These are phyloP conservation scores for Cerrena zonata DNA, from an alignment of 1,284 basidiomycete species.

Conservation along the genomic window DNA sequence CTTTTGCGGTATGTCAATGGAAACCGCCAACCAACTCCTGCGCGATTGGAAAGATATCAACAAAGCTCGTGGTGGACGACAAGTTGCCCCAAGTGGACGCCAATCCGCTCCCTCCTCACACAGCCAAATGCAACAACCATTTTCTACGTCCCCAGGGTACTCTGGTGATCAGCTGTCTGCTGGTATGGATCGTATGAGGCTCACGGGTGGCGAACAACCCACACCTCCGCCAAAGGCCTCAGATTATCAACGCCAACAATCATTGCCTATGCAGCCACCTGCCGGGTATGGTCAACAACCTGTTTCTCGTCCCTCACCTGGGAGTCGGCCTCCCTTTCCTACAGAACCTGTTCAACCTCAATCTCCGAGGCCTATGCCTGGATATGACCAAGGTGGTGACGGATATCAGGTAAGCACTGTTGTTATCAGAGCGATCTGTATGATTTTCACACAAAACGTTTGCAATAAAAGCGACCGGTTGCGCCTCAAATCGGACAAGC, in stretches of 20 bases:
- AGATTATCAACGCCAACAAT: slow-evolving; percentile 20
- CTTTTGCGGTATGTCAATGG: slow-evolving; percentile 99
- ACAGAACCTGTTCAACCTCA: slow-evolving; percentile 21
- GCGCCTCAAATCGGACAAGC: slow-evolving; percentile 20
- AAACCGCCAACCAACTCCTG: slow-evolving; percentile 91
- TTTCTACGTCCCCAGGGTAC: slow-evolving; percentile 17
- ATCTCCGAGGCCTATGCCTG: neutral
- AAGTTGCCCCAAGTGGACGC: slow-evolving; percentile 11
- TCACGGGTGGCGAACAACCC: slow-evolving; percentile 29
- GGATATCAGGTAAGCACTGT: neutral
- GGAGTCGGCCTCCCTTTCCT: slow-evolving; percentile 22
- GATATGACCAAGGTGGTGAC: neutral
- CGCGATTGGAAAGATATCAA: slow-evolving; percentile 86
- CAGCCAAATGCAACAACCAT: slow-evolving; percentile 18
- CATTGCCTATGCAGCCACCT: slow-evolving; percentile 11
- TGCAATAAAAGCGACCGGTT: slow-evolving; percentile 13
- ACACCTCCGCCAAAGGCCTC: slow-evolving; percentile 19
- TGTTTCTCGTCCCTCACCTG: slow-evolving; percentile 16
- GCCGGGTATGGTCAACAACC: slow-evolving; percentile 13
- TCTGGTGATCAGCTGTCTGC: slow-evolving; percentile 26
- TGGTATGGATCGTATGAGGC: slow-evolving; percentile 47
- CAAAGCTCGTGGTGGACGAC: slow-evolving; percentile 45
- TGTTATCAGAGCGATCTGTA: too few species aligned
- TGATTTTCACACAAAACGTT: too few species aligned
- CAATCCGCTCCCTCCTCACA: slow-evolving; percentile 19